Base-by-base conservation (phyloP, 129 eudicot genomes). In the Scalesia atractyloides region DNA sequence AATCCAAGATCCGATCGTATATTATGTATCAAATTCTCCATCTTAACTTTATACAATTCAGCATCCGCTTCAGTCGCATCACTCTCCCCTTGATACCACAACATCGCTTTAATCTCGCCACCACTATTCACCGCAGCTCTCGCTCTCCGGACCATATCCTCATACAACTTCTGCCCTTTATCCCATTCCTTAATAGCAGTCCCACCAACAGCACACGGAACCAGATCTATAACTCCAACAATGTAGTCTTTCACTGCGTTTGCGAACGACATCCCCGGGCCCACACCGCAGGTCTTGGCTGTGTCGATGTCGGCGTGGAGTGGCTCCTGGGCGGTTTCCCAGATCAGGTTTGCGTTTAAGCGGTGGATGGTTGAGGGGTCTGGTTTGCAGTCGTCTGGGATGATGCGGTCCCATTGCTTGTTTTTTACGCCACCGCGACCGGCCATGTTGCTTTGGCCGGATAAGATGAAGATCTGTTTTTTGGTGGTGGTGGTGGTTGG, bases 371-470 rank as follows among this genome's bases (percentile, higher is more conserved):
- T 90, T 26, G 91, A 49, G 50, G 85, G 82, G 77, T 84, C 84
- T 48, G 97, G 86, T 37, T 60, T 64, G 83, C 87, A 90, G 9
- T 86, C 87, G 19, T 76, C 78, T 4, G 98, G 98, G 26, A 94
- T 80, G 60, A 82, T 37, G 54, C 82, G 78, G 88, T 94, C 91
- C 96, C 96, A 94, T 37, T 73, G 84, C 60, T 82, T 70, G 86
- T 89, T 66, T 9, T 56, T 78, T 0, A 89, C 90, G 46, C 97
- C 98, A 74, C 96, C 98, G 9, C 98, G 91, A 64, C 98, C 98
- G 58, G 96, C 82, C 99, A 95, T 95, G 99, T 95, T 95, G 87
- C 99, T 95, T 65, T 95, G 99, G 46, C 99, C 97, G 67, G 97
- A 88, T 10, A 91, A 72, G 24, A 69, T 69, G 50, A 69, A 69